phyloP scores from a whole-genome alignment of 2,329 filamentous ascomycete species.

The Nannizziopsis arthrosporioides region DNA sequence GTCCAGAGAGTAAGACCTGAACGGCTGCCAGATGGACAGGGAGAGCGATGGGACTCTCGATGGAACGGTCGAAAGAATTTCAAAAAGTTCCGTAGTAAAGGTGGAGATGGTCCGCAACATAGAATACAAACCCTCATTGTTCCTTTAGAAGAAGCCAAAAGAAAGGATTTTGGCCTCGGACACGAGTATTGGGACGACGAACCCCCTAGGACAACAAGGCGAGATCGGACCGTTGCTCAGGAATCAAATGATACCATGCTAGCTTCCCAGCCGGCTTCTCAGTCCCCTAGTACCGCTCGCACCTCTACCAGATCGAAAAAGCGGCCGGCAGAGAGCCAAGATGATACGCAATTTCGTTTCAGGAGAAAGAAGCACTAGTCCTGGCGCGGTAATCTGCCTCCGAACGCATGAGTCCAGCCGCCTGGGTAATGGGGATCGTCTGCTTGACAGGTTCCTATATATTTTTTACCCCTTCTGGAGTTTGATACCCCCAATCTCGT shows the following conservation, averaged over 20 bases:
- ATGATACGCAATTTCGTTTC: conserved; percentile 46
- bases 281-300: conserved; percentile 2
- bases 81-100: conserved; percentile 57
- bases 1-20: conserved; percentile 21
- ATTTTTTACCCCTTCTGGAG: too few species aligned
- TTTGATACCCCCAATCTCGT: too few species aligned
- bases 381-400: not conserved
- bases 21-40: conserved; percentile 24
- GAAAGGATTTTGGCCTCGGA: conserved; percentile 60
- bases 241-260: conserved; percentile 7
- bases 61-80: conserved; percentile 98
- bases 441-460: too few species aligned
- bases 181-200: conserved; percentile 59
- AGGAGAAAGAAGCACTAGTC: conserved; percentile 31
- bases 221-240: conserved; percentile 16
- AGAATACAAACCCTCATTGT: conserved; percentile 52
- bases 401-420: too few species aligned
- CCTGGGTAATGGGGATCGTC: too few species aligned
- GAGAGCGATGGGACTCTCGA: conserved; percentile 66
- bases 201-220: conserved; percentile 20
- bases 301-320: not conserved
- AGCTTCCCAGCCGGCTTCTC: conserved; percentile 6
- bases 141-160: conserved; percentile 56
- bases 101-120: conserved; percentile 29
- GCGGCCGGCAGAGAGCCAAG: conserved; percentile 39